Evolutionary conservation across 331 rosid species (phyloP).

Genomic region (Erythrophleum ivorense): DNA sequence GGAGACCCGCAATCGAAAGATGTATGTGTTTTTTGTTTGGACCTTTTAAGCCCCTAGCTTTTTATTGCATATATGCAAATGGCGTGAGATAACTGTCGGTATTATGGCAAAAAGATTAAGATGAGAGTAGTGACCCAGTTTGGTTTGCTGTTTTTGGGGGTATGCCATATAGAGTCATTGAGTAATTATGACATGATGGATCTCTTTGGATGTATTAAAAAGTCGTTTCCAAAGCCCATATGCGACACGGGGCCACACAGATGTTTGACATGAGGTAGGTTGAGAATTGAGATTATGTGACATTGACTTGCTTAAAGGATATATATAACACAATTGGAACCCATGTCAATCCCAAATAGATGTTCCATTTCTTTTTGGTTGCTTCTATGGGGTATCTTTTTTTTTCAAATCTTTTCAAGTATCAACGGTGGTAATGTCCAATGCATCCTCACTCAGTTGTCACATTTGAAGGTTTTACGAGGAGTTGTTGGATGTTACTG

Average conservation of each 20-base stretch:
- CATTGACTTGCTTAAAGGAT: conserved; percentile 32
- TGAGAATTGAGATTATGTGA: conserved; percentile 47
- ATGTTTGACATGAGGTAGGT: conserved; percentile 54
- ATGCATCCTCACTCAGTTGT: too few relatives aligned
- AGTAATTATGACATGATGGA: conserved; percentile 22
- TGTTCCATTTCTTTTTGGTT: conserved; percentile 46
- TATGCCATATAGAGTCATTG: neutral
- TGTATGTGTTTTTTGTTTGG: conserved; percentile 40
- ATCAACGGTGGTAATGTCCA: too few relatives aligned
- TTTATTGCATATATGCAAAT: conserved; percentile 26
- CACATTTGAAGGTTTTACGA: neutral
- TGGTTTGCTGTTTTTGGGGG: neutral
- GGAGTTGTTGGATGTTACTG: neutral
- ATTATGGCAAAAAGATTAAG: neutral
- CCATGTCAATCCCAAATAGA: conserved; percentile 27
- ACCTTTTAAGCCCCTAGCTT: conserved; percentile 19
- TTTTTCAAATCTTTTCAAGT: neutral
- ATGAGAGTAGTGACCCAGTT: neutral
- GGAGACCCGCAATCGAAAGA: conserved; percentile 32
- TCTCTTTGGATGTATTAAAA: conserved; percentile 41
- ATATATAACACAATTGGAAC: conserved; percentile 8
- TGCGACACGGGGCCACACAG: conserved; percentile 43
- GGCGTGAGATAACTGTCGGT: conserved; percentile 32
- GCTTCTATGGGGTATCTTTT: conserved; percentile 22
- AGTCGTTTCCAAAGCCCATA: conserved; percentile 41